Percentiles rank a stretch among this genome's conserved stretches.
These are phyloP conservation scores for Vararia minispora DNA, from an alignment of 768 basidiomycete species.

Conservation along the genomic window DNA sequence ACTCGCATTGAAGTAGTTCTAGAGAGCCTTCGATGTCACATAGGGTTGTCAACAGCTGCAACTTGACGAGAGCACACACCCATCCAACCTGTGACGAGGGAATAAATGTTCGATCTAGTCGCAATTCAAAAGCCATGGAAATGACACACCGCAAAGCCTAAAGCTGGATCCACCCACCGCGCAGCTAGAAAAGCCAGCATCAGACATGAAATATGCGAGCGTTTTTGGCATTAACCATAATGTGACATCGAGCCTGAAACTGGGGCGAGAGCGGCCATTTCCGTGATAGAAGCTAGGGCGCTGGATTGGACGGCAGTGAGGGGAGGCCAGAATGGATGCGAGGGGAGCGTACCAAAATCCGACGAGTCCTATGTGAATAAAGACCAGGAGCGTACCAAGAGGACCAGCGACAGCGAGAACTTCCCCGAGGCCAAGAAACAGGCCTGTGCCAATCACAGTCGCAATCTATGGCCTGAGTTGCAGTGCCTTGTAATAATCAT, in stretches of 20 bases:
- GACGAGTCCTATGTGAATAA: slow-evolving; percentile 18
- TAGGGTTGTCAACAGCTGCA: neutral
- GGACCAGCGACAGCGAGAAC: slow-evolving; percentile 20
- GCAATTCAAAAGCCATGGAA: neutral
- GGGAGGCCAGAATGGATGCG: neutral
- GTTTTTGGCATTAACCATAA: slow-evolving; percentile 14
- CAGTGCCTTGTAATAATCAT: neutral
- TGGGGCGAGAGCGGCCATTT: slow-evolving; percentile 20
- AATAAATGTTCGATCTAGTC: neutral
- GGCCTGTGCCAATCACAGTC: slow-evolving; percentile 21
- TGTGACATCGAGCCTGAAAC: slow-evolving; percentile 20
- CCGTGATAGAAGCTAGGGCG: slow-evolving; percentile 20
- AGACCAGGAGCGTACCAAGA: slow-evolving; percentile 20
- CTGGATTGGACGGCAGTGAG: slow-evolving; percentile 10
- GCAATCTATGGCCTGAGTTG: slow-evolving; percentile 13
- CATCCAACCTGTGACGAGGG: slow-evolving; percentile 10
- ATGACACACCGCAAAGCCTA: slow-evolving; percentile 20
- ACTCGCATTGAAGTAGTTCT: slow-evolving; percentile 14
- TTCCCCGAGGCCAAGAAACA: slow-evolving; percentile 21
- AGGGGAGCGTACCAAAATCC: slow-evolving; percentile 17
- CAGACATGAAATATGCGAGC: neutral
- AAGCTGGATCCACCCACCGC: slow-evolving; percentile 23
- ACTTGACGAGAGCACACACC: slow-evolving; percentile 3
- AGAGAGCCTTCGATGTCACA: no score
- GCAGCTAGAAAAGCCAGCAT: slow-evolving; percentile 13